Base-by-base conservation (phyloP, 2,329 filamentous ascomycete species). In the Septoria petroselini region DNA sequence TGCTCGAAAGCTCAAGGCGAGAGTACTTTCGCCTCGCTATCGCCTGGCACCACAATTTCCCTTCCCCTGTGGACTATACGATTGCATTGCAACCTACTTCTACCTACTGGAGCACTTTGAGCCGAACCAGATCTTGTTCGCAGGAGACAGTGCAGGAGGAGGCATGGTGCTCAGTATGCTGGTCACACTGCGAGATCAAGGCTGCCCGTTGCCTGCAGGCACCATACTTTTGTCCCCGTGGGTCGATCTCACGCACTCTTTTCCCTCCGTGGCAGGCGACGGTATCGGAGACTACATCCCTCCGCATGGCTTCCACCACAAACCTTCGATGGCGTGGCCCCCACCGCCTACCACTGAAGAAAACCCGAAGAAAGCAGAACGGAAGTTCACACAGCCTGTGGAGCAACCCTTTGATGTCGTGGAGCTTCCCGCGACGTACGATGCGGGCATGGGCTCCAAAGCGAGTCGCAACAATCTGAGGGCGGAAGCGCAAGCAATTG, bases 241-340 rank as follows among this genome's bases (percentile, higher is more conserved):
- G 93, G 90, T 91, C 7, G 93, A 98, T 66, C 73, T 97, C 45
- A 95, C 89, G 0, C 91, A 97, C 66, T 96, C 91, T 0, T 97
- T 97, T 57, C 93, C 93, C 0, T 96, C 91, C 58, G 79, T 95
- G n/a, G 79, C 81, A 2, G 80, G 76, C 4, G 81, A 89, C 33
- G 83, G 81, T 41, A 80, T 81, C 1, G 70, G 88, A 42, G 93
- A 98, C 66, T 97, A 96, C 61, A 91, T 98, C 27, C 93, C 93
- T 3, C 72, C 83, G 1, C 78, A 85, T 59, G 93, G 93, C 0
- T 97, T 98, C 62, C 84, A 94, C 57, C 90, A 97, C 61, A 89
- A 86, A 61, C 93, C 91, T 0, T 95, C 89, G 0, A 75, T 80
- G 47, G 83, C 86, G n/a, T 98, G 93, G 93, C 93, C 93, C 8